phyloP scores from a whole-genome alignment of 2,329 filamentous ascomycete genomes.

The Pseudogymnoascus sp. region DNA sequence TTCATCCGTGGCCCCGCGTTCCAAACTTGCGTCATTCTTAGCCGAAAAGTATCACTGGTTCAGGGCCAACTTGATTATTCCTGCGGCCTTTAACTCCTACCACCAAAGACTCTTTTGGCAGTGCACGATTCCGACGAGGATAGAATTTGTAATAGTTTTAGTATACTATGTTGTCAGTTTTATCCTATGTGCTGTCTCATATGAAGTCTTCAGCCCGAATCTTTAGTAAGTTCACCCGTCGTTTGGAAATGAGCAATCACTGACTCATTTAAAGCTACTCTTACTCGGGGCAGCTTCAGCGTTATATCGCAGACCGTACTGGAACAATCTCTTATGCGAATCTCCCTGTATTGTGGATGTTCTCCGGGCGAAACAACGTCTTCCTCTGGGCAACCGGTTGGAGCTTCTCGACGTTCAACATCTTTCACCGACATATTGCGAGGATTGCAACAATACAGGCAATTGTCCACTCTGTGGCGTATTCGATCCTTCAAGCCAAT shows the following conservation, averaged over 20 bases:
- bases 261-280: slow-evolving; percentile 29
- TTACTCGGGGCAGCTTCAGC: slow-evolving; percentile 32
- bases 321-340: slow-evolving; percentile 58
- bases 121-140: slow-evolving; percentile 37
- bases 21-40: neutral
- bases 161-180: slow-evolving; percentile 35
- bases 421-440: slow-evolving; percentile 61
- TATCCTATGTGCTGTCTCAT: slow-evolving; percentile 32
- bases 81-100: neutral
- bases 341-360: slow-evolving; percentile 58
- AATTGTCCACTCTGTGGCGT: slow-evolving; percentile 54
- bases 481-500: slow-evolving; percentile 35
- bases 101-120: slow-evolving; percentile 4
- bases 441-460: slow-evolving; percentile 54
- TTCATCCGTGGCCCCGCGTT: neutral
- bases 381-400: slow-evolving; percentile 61
- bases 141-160: slow-evolving; percentile 36
- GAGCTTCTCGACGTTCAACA: slow-evolving; percentile 59
- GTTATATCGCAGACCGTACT: slow-evolving; percentile 55
- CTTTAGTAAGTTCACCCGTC: slow-evolving; percentile 12
- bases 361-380: slow-evolving; percentile 59
- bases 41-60: neutral
- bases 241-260: neutral
- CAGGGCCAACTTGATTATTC: slow-evolving; percentile 7
- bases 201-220: slow-evolving; percentile 27